Conservation (phyloP, 108 stramenopile species). For the Cyclotella sp. region DNA sequence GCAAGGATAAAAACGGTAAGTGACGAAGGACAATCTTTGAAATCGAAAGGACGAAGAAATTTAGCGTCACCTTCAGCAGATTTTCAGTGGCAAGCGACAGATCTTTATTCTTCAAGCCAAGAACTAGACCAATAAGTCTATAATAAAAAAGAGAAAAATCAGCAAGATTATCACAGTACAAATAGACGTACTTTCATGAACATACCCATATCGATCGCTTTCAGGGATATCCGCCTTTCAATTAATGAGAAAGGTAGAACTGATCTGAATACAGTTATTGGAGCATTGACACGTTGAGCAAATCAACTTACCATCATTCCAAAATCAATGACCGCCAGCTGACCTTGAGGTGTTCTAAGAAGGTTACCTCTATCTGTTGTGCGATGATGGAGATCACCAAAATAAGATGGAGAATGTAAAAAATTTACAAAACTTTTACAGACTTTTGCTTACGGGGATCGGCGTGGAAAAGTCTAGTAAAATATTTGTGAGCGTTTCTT, state of each 20-base stretch:
- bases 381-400: background rate
- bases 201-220: constrained; percentile 83
- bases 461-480: constrained; percentile 54
- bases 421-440: background rate
- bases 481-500: background rate
- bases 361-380: constrained; percentile 70
- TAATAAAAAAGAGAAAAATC: background rate
- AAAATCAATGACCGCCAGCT: constrained; percentile 89
- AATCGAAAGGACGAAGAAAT: background rate
- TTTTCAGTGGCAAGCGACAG: constrained; percentile 84
- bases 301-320: constrained; percentile 88
- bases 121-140: constrained; percentile 66
- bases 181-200: background rate
- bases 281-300: background rate
- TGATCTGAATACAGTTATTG: no score
- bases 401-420: background rate
- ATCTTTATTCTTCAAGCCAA: constrained; percentile 91
- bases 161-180: background rate
- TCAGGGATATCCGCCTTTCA: constrained; percentile 75
- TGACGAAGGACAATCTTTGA: background rate
- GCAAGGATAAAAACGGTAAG: constrained; percentile 11
- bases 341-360: constrained; percentile 72
- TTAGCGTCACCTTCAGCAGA: constrained; percentile 67
- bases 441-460: constrained; percentile 44
- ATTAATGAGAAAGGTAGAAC: background rate